Evolutionary conservation across 1,284 basidiomycete species (phyloP), one percentile per base, ranked within the genome.

Genomic region (Tilletia caries): DNA sequence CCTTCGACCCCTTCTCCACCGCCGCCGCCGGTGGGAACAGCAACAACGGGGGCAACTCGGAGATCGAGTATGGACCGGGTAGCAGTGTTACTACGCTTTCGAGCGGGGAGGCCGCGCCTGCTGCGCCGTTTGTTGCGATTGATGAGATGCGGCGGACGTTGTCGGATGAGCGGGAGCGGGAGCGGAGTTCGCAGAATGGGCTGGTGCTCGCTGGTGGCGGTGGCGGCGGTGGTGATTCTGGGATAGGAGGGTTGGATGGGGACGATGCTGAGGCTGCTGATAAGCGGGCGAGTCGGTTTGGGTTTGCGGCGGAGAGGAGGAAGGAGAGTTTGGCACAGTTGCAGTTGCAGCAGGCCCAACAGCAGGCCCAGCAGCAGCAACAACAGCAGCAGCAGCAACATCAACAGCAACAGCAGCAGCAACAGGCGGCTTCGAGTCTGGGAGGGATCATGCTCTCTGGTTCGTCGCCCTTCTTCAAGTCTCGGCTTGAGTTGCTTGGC

Each of bases 1-100:
- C 77, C 5, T 82, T 82, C 58, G 76, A 81, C 60, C 81, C 81
- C 13, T 82, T 82, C 67, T 76, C 79, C 41, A 72, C 66, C 64
- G 70, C 72, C 13, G 71, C 73, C 20, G 6, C n/a, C 29, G 62
- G 12, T 27, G 27, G 32, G 46, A 20, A 50, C 43, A 25, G 20
- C 50, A 3, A 25, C 65, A 4, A 3, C 37, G 8, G 37, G 18
- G 44, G n/a, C 23, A 20, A 33, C n/a, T n/a, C 32, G 15, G 58
- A 62, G 58, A 62, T 62, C 32, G 58, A 62, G 58, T 62, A 62
- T 23, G 58, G 32, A 37, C 58, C 58, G 3, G 58, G 58, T 6
- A 62, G 58, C 32, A 62, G 58, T 33, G 58, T 66, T 70, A 62
- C 41, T 71, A 74, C 10, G 70, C 64, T 62, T 46, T 65, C 18